These are phyloP conservation scores for Penicillium diatomitis DNA, from an alignment of 495 filamentous ascomycete species.

Conservation along the genomic window DNA sequence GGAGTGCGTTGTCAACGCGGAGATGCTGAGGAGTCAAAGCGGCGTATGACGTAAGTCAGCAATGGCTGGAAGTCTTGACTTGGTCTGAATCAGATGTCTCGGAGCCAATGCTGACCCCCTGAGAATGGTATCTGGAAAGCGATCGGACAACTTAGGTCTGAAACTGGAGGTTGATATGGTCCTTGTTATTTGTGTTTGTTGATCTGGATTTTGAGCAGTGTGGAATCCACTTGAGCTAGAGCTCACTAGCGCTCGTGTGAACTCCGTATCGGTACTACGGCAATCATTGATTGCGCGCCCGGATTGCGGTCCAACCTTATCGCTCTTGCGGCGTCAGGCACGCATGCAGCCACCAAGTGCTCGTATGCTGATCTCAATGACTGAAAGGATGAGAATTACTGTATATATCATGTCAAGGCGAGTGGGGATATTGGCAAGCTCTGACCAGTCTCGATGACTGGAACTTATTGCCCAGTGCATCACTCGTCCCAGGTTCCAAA, in stretches of 20 bases:
- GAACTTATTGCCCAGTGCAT: too few relatives aligned
- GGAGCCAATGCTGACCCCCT: too few relatives aligned
- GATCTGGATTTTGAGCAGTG: neutral
- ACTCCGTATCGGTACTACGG: too few relatives aligned
- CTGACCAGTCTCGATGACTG: too few relatives aligned
- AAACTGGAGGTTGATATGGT: neutral
- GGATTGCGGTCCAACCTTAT: neutral
- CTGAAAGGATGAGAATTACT: neutral
- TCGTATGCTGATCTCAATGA: neutral
- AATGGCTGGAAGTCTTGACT: conserved; percentile 3
- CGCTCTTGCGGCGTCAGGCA: neutral
- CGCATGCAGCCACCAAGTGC: neutral
- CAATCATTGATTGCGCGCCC: too few relatives aligned
- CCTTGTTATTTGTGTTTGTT: too few relatives aligned
- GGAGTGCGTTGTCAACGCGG: conserved; percentile 33
- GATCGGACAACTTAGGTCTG: neutral
- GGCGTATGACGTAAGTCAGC: conserved; percentile 33
- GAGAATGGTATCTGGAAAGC: too few relatives aligned
- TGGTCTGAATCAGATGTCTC: neutral
- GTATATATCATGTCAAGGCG: too few relatives aligned
- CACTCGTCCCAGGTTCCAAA: too few relatives aligned
- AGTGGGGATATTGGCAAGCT: too few relatives aligned
- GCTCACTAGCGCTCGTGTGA: too few relatives aligned
- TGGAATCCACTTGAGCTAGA: neutral
- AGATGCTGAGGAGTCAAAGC: conserved; percentile 17